Percentiles rank a stretch among this genome's conserved stretches.
Conservation (phyloP, 2,329 filamentous ascomycete species). For the Sordariomycetes sp. region DNA sequence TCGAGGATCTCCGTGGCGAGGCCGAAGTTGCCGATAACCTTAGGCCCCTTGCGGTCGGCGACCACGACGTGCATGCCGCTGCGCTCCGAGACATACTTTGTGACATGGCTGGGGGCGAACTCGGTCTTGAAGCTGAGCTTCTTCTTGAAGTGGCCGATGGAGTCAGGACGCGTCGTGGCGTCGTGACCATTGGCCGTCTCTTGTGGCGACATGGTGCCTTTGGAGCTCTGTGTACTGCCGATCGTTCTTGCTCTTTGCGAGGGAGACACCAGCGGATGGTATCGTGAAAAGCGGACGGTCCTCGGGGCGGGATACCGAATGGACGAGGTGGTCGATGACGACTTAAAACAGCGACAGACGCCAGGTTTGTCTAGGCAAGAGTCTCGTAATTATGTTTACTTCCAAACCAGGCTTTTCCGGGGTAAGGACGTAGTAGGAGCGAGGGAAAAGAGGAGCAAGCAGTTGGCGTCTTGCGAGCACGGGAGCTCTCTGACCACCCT, state of each 20-base stretch:
- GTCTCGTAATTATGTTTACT: neutral
- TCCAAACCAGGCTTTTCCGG: neutral
- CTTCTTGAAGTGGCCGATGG: conserved; percentile 5
- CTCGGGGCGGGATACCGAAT: neutral
- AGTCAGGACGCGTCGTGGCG: neutral
- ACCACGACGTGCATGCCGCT: conserved; percentile 93
- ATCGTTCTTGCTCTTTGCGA: neutral
- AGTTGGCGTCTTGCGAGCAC: neutral
- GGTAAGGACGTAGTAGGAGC: neutral
- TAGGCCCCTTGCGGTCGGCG: conserved; percentile 86
- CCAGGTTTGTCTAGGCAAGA: neutral
- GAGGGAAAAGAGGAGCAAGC: neutral
- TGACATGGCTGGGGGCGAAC: conserved; percentile 79
- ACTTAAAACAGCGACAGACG: neutral
- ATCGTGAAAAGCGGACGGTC: neutral
- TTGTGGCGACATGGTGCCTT: neutral
- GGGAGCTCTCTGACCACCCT: neutral
- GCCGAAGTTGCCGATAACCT: conserved; percentile 87
- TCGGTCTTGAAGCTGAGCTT: conserved; percentile 61
- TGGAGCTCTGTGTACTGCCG: neutral
- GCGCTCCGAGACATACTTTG: conserved; percentile 88
- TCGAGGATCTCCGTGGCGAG: conserved; percentile 96
- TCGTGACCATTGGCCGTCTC: neutral
- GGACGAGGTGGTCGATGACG: neutral
- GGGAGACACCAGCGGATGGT: neutral